phyloP scores from a whole-genome alignment of 83 land plant species.

The Picea abies region DNA sequence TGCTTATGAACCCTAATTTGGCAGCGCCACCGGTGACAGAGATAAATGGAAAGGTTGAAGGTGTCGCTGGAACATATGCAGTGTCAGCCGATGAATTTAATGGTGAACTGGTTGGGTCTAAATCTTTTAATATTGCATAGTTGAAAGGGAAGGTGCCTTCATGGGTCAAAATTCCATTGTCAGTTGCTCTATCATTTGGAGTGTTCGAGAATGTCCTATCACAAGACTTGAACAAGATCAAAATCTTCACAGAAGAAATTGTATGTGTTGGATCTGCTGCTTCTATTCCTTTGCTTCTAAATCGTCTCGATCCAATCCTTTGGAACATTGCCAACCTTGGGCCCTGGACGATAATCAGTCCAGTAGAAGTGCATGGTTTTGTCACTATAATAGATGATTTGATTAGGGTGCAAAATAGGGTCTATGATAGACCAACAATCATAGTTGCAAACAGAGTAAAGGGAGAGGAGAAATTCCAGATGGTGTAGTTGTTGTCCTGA shows the following conservation, averaged over 20 bases:
- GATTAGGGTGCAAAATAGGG: slow-evolving; percentile 44
- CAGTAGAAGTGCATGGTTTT: slow-evolving; percentile 50
- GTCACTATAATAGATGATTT: slow-evolving; percentile 42
- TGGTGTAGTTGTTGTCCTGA: slow-evolving; percentile 30
- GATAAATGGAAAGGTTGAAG: no score
- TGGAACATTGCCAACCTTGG: slow-evolving; percentile 58
- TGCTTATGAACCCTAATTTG: no score
- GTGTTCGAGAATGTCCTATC: no score
- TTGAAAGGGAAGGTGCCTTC: no score
- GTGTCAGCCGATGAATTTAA: no score
- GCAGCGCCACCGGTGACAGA: no score
- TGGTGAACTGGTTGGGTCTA: no score
- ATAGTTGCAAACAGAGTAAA: slow-evolving; percentile 50
- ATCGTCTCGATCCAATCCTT: slow-evolving; percentile 28
- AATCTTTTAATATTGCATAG: no score
- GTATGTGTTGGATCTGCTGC: slow-evolving; percentile 66
- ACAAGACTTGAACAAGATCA: background rate
- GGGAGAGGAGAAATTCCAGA: slow-evolving; percentile 74
- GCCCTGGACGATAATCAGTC: slow-evolving; percentile 70
- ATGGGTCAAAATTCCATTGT: no score
- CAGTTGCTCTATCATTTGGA: no score
- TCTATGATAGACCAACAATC: slow-evolving; percentile 51
- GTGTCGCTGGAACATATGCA: no score
- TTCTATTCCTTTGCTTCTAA: slow-evolving; percentile 27
- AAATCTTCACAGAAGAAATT: slow-evolving; percentile 5